Percentiles rank a stretch among this genome's conserved stretches.
Conservation (phyloP, 768 basidiomycete species). For the Collybia mongolica region DNA sequence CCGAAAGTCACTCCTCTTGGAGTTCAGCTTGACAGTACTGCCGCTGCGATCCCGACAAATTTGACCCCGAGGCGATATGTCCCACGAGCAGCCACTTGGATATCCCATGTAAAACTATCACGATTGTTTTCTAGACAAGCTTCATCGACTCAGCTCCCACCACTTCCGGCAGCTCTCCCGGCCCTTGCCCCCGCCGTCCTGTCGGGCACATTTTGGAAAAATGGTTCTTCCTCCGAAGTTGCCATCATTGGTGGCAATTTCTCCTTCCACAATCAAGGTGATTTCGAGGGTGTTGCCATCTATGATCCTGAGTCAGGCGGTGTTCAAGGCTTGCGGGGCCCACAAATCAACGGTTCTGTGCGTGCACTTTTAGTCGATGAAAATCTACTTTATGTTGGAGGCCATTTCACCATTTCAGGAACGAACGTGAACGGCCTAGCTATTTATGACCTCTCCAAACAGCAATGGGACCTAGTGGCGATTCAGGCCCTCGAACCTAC, state of each 20-base stretch:
- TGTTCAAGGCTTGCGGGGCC: slow-evolving; percentile 55
- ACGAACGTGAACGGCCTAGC: slow-evolving; percentile 67
- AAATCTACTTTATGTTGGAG: slow-evolving; percentile 78
- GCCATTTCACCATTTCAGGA: slow-evolving; percentile 70
- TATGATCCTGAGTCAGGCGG: slow-evolving; percentile 59
- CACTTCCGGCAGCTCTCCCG: slow-evolving; percentile 55
- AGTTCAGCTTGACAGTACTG: slow-evolving; percentile 47
- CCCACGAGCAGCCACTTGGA: slow-evolving; percentile 43
- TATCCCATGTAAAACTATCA: slow-evolving; percentile 44
- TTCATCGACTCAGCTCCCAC: slow-evolving; percentile 34
- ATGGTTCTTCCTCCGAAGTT: slow-evolving; percentile 60
- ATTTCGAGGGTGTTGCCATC: slow-evolving; percentile 61
- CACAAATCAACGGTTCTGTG: slow-evolving; percentile 73
- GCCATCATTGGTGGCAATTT: slow-evolving; percentile 92
- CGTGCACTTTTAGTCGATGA: slow-evolving; percentile 70
- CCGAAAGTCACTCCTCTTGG: slow-evolving; percentile 63
- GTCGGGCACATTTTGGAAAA: slow-evolving; percentile 88
- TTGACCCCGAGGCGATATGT: slow-evolving; percentile 37
- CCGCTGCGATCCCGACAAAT: slow-evolving; percentile 25
- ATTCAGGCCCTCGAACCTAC: slow-evolving; percentile 60
- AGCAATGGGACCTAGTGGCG: slow-evolving; percentile 59
- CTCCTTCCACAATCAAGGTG: slow-evolving; percentile 46
- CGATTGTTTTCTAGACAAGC: slow-evolving; percentile 53
- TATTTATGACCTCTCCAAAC: slow-evolving; percentile 69
- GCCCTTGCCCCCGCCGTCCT: slow-evolving; percentile 79